Evolutionary conservation across 2,329 filamentous ascomycete species (phyloP), one percentile per base, ranked within the genome.

Genomic region (Thielaviopsis punctulata): DNA sequence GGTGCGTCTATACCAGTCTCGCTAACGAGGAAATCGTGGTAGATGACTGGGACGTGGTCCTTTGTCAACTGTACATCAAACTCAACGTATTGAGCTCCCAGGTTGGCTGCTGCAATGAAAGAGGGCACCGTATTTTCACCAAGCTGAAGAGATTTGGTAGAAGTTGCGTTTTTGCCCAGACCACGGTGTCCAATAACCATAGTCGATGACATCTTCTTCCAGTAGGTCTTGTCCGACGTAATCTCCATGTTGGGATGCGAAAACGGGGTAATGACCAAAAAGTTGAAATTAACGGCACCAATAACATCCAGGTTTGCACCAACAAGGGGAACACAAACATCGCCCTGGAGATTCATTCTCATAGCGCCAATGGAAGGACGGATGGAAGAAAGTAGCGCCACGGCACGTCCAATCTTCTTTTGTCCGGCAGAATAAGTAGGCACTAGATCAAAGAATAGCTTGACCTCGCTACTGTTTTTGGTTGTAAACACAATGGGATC

Each of bases 31-130:
- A 98, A 98, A 65, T 98, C 92, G 63, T 98, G 92, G 63, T 98
- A 98, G 61, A 98, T 95, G 58, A 98, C 90, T 0, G 92, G 92
- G 1, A 98, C 88, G 60, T 93, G 88, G 63, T 98, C 92, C 62
- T 98, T 98, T n/a, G 92, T 98, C 39, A 98, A 72, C 64, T 98
- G 92, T 0, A 98, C 92, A 63, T 98, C 92, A 61, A 84, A 82
- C 59, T 82, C 79, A 46, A 84, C 79, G 59, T 82, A 83, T 52
- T 82, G 76, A 2, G 79, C 92, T 8, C 92, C 92, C 49, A 98
- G 68, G 59, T 95, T 96, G 44, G 90, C 89, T 2, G 92, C 92
- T 2, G 90, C 87, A 61, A 96, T 95, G 67, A 98, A 98, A 0
- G 92, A 96, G 52, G 83, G 84, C 23, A 98, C 74, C 0, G 92